phyloP scores from a whole-genome alignment of 352 stramenopile species.

The Albugo laibachii region DNA sequence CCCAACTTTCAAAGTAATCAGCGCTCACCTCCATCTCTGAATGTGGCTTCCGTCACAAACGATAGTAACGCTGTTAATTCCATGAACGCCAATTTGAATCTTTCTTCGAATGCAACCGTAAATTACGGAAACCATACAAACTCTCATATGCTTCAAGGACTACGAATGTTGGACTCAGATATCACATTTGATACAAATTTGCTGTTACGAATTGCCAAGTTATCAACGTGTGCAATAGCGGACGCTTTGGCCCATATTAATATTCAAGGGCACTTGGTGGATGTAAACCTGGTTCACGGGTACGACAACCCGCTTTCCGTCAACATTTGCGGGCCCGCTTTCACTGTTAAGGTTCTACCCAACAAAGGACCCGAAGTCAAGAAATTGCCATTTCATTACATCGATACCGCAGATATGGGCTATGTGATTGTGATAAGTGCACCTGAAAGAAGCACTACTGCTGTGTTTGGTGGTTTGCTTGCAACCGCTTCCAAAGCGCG shows the following conservation, averaged over 20 bases:
- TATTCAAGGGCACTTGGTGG: conserved; percentile 57
- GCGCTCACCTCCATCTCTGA: conserved; percentile 9
- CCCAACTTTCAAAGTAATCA: conserved; percentile 71
- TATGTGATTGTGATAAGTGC: conserved; percentile 67
- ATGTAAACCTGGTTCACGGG: conserved; percentile 45
- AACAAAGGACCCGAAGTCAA: conserved; percentile 31
- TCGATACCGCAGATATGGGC: conserved; percentile 49
- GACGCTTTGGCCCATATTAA: conserved; percentile 58
- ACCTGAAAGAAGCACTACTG: conserved; percentile 21
- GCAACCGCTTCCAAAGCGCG: conserved; percentile 49
- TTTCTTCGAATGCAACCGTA: not conserved
- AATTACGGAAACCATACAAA: conserved; percentile 7
- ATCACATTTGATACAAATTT: conserved; percentile 36
- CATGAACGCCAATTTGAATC: too few relatives aligned
- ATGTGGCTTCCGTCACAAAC: not conserved
- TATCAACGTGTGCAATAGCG: conserved; percentile 61
- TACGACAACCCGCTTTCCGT: conserved; percentile 29
- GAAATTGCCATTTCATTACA: conserved; percentile 56
- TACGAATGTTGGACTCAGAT: conserved; percentile 52
- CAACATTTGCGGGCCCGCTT: conserved; percentile 54
- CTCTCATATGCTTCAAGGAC: conserved; percentile 14
- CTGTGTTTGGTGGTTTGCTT: conserved; percentile 51
- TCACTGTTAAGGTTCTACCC: conserved; percentile 60
- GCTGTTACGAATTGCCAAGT: conserved; percentile 45
- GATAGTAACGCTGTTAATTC: not conserved